Conservation (phyloP, 139 green algal genomes). For the Volvox africanus region DNA sequence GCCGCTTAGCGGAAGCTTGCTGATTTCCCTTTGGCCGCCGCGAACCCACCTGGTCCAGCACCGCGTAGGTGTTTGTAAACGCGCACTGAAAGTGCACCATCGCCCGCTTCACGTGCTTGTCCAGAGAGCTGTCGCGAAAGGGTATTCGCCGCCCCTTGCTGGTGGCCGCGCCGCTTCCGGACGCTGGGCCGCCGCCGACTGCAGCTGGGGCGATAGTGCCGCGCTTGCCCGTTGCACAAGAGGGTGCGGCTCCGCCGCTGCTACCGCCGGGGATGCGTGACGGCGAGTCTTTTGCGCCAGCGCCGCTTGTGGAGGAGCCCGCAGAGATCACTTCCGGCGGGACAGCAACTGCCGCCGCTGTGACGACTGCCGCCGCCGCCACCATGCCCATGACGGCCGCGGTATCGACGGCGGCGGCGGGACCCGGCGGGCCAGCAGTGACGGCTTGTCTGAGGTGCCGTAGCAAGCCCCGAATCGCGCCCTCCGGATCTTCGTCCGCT, state of each 20-base stretch:
- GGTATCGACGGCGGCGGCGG: background rate
- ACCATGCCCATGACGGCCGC: background rate
- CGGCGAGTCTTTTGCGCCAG: too few relatives aligned
- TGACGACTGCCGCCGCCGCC: slow-evolving; percentile 9
- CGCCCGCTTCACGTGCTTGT: background rate
- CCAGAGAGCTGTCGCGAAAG: slow-evolving; percentile 5
- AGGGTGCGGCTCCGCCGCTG: background rate
- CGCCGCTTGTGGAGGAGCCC: too few relatives aligned
- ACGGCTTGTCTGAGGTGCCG: background rate
- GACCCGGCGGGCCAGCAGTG: background rate
- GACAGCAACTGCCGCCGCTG: background rate
- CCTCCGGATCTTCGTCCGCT: background rate
- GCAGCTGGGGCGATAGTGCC: background rate
- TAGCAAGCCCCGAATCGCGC: background rate
- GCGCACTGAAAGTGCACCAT: slow-evolving; percentile 17
- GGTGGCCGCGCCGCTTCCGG: background rate
- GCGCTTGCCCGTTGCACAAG: background rate
- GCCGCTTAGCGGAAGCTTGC: too few relatives aligned
- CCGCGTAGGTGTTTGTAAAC: slow-evolving; percentile 2
- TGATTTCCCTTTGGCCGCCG: too few relatives aligned
- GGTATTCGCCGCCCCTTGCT: background rate
- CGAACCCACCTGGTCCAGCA: background rate
- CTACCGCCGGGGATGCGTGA: background rate
- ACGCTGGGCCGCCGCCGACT: background rate
- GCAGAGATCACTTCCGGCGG: background rate